These are phyloP conservation scores for Ophiocordyceps camponoti-rufipedis DNA, from an alignment of 2,329 filamentous ascomycete genomes.

Conservation along the genomic window DNA sequence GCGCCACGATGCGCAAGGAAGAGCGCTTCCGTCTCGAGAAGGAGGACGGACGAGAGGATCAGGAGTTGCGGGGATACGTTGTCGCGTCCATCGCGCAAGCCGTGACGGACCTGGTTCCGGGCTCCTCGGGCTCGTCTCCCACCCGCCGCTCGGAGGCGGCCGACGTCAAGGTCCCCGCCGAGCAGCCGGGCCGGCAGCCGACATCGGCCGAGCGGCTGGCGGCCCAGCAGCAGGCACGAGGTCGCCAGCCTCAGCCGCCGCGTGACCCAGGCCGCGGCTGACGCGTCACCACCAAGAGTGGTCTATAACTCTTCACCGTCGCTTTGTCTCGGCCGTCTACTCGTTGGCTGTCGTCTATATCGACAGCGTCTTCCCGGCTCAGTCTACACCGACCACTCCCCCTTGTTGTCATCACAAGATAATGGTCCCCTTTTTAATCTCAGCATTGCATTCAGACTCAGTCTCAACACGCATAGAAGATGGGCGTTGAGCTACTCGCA, in stretches of 20 bases:
- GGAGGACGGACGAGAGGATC: conserved; percentile 59
- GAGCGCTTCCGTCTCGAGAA: conserved; percentile 67
- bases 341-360: not conserved
- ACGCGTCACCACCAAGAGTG: not conserved
- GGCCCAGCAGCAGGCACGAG: conserved; percentile 24
- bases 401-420: not conserved
- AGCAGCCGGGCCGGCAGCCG: conserved; percentile 35
- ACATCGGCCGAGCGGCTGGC: conserved; percentile 32
- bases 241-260: conserved; percentile 22
- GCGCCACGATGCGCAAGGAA: conserved; percentile 70
- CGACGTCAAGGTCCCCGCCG: conserved; percentile 43
- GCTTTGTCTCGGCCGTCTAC: not conserved
- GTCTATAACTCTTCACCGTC: not conserved
- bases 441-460: not conserved
- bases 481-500: not conserved
- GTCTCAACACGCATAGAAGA: not conserved
- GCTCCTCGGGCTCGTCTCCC: conserved; percentile 15
- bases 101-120: conserved; percentile 48
- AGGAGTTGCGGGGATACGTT: conserved; percentile 56
- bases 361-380: not conserved
- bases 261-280: conserved; percentile 22
- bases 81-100: conserved; percentile 56
- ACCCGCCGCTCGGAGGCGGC: conserved; percentile 9
- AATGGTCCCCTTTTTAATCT: not conserved
- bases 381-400: not conserved